A percentile compares a stretch with the other conserved stretches of the same genome.
Conservation (phyloP, 2,329 filamentous ascomycete species). For the Cercospora sp. region DNA sequence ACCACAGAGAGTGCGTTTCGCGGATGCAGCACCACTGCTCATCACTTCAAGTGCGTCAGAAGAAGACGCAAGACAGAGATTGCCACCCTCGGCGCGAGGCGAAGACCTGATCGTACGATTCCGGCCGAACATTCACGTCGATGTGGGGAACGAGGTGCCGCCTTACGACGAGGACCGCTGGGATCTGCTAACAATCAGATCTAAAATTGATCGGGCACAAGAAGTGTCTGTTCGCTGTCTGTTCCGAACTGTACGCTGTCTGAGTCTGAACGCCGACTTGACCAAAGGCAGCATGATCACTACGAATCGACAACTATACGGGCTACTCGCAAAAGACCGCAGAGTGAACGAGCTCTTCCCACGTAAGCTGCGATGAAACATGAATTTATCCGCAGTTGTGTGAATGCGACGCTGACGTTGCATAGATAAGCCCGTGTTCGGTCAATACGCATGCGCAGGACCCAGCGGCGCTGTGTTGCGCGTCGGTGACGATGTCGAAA, state of each 20-base stretch:
- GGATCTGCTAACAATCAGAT: conserved; percentile 37
- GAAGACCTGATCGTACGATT: conserved; percentile 39
- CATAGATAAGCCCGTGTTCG: conserved; percentile 38
- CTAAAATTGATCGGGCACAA: conserved; percentile 32
- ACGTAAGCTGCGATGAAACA: conserved; percentile 24
- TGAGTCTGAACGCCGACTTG: conserved; percentile 38
- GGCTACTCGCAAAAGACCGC: conserved; percentile 36
- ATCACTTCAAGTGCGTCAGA: conserved; percentile 40
- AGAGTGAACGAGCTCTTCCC: conserved; percentile 38
- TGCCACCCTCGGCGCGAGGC: conserved; percentile 33
- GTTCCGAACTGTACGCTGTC: conserved; percentile 34
- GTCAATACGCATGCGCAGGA: conserved; percentile 40
- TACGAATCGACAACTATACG: conserved; percentile 38
- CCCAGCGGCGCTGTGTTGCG: conserved; percentile 37
- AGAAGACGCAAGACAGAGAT: conserved; percentile 34
- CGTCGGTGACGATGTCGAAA: conserved; percentile 37
- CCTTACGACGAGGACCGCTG: conserved; percentile 39
- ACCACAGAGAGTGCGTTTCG: conserved; percentile 38
- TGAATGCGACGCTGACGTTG: conserved; percentile 8
- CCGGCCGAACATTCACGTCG: conserved; percentile 38
- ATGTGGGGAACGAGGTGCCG: conserved; percentile 33
- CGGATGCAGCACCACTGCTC: conserved; percentile 37
- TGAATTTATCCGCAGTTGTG: too few species aligned
- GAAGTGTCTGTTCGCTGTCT: conserved; percentile 38
- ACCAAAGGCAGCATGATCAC: conserved; percentile 37